Evolutionary conservation across 2,329 filamentous ascomycete species (phyloP).

Genomic region (Sporothrix schenckii): DNA sequence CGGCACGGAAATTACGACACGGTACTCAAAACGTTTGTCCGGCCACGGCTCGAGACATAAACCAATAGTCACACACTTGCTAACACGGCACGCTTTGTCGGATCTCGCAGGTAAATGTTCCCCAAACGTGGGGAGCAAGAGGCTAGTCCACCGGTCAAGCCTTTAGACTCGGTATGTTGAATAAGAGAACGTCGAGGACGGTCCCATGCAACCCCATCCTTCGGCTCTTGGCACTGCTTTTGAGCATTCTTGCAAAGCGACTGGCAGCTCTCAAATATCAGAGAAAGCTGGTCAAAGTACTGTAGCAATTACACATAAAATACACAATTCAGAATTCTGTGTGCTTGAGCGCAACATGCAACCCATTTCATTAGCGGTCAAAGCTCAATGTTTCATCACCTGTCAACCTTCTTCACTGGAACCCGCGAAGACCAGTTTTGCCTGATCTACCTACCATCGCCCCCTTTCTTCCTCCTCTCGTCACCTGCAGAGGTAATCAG

Average conservation of each 20-base stretch:
- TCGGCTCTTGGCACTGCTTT: neutral
- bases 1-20: constrained; percentile 1
- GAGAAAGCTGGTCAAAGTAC: neutral
- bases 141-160: neutral
- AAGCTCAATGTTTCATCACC: constrained; percentile 28
- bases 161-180: neutral
- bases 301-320: no score
- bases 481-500: no score
- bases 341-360: neutral
- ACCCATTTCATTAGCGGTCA: constrained; percentile 5
- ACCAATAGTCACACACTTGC: neutral
- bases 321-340: no score
- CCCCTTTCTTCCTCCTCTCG: constrained; percentile 11
- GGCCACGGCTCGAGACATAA: neutral
- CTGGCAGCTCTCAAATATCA: neutral
- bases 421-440: constrained; percentile 42
- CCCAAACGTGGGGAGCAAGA: neutral
- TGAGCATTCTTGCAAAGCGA: neutral
- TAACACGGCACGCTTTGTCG: neutral
- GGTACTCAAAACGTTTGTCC: neutral
- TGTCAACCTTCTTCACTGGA: constrained; percentile 38
- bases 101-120: neutral
- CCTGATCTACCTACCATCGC: constrained; percentile 24
- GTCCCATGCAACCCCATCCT: neutral
- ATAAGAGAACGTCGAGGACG: neutral